Conservation (phyloP, 2,329 filamentous ascomycete genomes). For the Exophiala calicioides region DNA sequence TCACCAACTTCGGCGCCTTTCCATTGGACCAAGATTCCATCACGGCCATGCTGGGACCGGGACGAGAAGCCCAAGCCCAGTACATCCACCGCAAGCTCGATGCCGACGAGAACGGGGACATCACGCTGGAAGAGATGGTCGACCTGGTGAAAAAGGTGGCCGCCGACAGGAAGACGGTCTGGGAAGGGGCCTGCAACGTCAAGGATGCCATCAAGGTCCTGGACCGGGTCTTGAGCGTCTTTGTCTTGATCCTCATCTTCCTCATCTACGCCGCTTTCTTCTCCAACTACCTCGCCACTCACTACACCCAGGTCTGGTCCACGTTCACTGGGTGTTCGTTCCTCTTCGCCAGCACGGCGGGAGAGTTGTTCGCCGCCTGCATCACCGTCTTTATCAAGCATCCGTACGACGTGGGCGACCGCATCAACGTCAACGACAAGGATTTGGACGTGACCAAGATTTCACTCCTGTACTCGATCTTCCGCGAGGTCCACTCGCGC, state of each 20-base stretch:
- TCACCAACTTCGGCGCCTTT: slow-evolving; percentile 29
- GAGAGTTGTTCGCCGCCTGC: slow-evolving; percentile 32
- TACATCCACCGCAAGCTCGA: slow-evolving; percentile 38
- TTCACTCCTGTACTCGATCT: slow-evolving; percentile 40
- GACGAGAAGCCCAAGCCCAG: slow-evolving; percentile 30
- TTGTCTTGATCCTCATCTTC: slow-evolving; percentile 25
- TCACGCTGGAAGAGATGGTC: slow-evolving; percentile 40
- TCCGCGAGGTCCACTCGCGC: slow-evolving; percentile 37
- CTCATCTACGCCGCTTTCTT: slow-evolving; percentile 26
- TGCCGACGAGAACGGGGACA: slow-evolving; percentile 38
- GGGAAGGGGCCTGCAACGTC: slow-evolving; percentile 37
- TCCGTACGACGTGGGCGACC: slow-evolving; percentile 38
- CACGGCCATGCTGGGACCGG: slow-evolving; percentile 33
- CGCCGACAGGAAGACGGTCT: slow-evolving; percentile 35
- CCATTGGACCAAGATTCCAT: slow-evolving; percentile 34
- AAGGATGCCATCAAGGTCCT: slow-evolving; percentile 39
- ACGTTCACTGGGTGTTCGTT: slow-evolving; percentile 29
- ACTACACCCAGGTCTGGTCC: slow-evolving; percentile 22
- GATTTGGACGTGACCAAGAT: slow-evolving; percentile 35
- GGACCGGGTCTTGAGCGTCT: slow-evolving; percentile 35
- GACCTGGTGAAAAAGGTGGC: slow-evolving; percentile 34
- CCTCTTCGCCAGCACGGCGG: slow-evolving; percentile 32
- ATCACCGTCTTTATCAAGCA: slow-evolving; percentile 36
- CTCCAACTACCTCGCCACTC: slow-evolving; percentile 20
- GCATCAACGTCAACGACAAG: slow-evolving; percentile 34